These are phyloP conservation scores for Penicillium aurantiogriseum DNA, from an alignment of 2,329 filamentous ascomycete species.

Conservation along the genomic window DNA sequence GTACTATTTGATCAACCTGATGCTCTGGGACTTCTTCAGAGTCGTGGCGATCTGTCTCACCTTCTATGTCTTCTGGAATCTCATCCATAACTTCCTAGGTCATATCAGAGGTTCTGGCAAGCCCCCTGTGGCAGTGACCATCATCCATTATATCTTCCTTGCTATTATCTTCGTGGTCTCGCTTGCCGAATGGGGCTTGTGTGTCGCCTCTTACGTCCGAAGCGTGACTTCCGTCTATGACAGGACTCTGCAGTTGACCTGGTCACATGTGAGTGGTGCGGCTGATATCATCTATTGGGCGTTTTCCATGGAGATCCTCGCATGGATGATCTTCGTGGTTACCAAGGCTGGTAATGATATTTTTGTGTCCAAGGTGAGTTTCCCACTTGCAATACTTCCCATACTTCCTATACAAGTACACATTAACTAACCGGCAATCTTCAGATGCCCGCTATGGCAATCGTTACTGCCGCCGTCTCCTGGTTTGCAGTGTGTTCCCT, in stretches of 20 bases:
- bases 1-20: slow-evolving; percentile 22
- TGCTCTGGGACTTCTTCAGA: slow-evolving; percentile 22
- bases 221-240: background rate
- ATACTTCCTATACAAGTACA: background rate
- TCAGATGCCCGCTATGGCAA: slow-evolving; percentile 15
- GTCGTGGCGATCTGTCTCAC: slow-evolving; percentile 13
- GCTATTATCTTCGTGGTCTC: slow-evolving; percentile 10
- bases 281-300: slow-evolving; percentile 19
- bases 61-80: slow-evolving; percentile 22
- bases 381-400: background rate
- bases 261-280: slow-evolving; percentile 9
- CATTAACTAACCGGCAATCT: background rate
- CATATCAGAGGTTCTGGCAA: slow-evolving; percentile 17
- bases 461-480: slow-evolving; percentile 17
- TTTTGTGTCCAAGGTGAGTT: slow-evolving; percentile 19
- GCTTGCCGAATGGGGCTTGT: slow-evolving; percentile 16
- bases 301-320: slow-evolving; percentile 23
- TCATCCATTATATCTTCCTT: slow-evolving; percentile 20
- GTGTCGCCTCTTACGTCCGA: slow-evolving; percentile 10
- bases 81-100: slow-evolving; percentile 20
- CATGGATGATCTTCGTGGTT: slow-evolving; percentile 19
- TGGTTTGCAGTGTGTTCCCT: slow-evolving; percentile 19
- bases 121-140: slow-evolving; percentile 10
- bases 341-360: slow-evolving; percentile 15
- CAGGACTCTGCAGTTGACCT: background rate